Evolutionary conservation across 768 basidiomycete genomes (phyloP).

Genomic region (Pluteus cervinus): DNA sequence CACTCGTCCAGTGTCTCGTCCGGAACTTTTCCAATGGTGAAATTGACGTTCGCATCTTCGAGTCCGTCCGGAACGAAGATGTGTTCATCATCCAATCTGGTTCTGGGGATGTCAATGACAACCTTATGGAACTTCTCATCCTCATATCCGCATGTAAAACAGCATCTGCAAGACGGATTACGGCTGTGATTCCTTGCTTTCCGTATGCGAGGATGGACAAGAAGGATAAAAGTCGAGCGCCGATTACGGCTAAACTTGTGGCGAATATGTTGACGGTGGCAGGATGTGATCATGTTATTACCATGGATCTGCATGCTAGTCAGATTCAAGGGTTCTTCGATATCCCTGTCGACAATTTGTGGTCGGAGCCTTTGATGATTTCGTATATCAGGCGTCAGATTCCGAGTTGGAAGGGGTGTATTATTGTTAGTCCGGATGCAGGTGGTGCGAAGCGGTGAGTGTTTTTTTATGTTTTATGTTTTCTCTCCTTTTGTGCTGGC

Average conservation of each 20-base stretch:
- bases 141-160: conserved; percentile 98
- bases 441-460: conserved; percentile 96
- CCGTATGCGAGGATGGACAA: conserved; percentile 97
- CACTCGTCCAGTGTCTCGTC: conserved; percentile 79
- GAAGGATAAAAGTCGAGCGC: conserved; percentile 93
- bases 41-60: conserved; percentile 90
- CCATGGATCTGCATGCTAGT: conserved; percentile 97
- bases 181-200: conserved; percentile 97
- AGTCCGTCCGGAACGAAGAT: conserved; percentile 96
- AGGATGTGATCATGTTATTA: conserved; percentile 97
- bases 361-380: conserved; percentile 93
- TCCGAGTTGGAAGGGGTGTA: conserved; percentile 77
- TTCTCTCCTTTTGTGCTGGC: too few relatives aligned
- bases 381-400: conserved; percentile 87
- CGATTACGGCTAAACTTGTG: conserved; percentile 97
- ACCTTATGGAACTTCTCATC: conserved; percentile 97
- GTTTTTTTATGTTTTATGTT: conserved; percentile 7
- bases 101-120: conserved; percentile 87
- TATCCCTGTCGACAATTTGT: conserved; percentile 96
- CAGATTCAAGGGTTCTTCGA: conserved; percentile 99
- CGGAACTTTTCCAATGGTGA: conserved; percentile 94
- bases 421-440: conserved; percentile 96
- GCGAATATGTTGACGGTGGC: conserved; percentile 98
- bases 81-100: conserved; percentile 97
- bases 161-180: conserved; percentile 90